These are phyloP conservation scores for Breynia disticha DNA, from an alignment of 441 rosid species.

Conservation along the genomic window DNA sequence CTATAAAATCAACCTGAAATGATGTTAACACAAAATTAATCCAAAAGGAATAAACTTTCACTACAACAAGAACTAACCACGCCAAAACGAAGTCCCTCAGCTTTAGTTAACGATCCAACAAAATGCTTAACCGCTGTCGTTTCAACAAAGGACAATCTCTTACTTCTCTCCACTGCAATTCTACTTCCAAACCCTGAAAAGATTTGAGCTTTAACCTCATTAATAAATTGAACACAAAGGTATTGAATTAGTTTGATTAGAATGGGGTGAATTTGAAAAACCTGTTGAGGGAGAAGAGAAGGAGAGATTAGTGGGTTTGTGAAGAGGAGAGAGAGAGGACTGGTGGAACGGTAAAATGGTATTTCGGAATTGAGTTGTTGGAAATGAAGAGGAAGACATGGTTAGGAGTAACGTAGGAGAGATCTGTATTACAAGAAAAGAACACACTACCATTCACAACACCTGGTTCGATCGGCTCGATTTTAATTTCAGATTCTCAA, in stretches of 20 bases:
- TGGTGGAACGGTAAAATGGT: not conserved
- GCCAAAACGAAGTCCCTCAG: slow-evolving; percentile 80
- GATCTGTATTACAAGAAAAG: no score
- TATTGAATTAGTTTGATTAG: not conserved
- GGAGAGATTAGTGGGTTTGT: slow-evolving; percentile 1
- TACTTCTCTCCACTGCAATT: slow-evolving; percentile 27
- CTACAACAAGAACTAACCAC: slow-evolving; percentile 32
- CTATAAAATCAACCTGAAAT: not conserved
- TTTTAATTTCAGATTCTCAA: no score
- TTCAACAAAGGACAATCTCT: slow-evolving; percentile 24
- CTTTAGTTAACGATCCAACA: slow-evolving; percentile 50
- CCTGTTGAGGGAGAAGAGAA: slow-evolving; percentile 16
- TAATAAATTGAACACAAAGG: not conserved
- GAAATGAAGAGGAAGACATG: not conserved
- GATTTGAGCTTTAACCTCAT: not conserved
- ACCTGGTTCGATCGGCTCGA: no score
- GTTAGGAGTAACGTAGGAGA: no score
- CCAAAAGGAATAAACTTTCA: not conserved
- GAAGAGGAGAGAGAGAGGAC: not conserved
- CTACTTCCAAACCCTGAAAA: slow-evolving; percentile 27
- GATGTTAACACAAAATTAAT: not conserved
- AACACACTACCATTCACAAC: no score
- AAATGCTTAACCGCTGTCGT: slow-evolving; percentile 54
- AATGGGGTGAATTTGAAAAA: not conserved
- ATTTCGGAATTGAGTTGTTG: not conserved